These are phyloP conservation scores for Lentinus tigrinus DNA, from an alignment of 768 basidiomycete species.

Conservation along the genomic window DNA sequence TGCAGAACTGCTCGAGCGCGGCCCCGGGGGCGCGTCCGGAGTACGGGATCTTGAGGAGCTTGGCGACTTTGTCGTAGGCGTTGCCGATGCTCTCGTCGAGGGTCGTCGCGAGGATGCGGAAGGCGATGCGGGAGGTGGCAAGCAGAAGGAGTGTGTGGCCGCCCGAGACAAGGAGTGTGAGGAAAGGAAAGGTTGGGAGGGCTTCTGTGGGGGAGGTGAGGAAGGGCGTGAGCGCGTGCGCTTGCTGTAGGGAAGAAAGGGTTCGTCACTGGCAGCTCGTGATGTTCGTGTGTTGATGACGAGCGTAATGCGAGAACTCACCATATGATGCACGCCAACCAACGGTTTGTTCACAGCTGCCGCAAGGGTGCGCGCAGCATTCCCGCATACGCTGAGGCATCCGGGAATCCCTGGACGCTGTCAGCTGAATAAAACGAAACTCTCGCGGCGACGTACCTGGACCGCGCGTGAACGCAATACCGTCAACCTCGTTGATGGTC, in stretches of 20 bases:
- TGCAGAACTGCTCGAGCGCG: conserved; percentile 75
- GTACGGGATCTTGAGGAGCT: conserved; percentile 67
- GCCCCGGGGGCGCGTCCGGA: conserved; percentile 67
- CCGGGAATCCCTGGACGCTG: conserved; percentile 62
- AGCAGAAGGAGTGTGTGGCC: conserved; percentile 91
- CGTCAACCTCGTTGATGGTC: conserved; percentile 65
- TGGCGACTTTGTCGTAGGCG: conserved; percentile 81
- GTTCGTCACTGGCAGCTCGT: too few species aligned
- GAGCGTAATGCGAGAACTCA: conserved; percentile 29
- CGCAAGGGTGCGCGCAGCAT: conserved; percentile 84
- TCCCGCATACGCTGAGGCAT: conserved; percentile 76
- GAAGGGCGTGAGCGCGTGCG: conserved; percentile 81
- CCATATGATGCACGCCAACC: conserved; percentile 96
- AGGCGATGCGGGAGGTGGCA: conserved; percentile 54
- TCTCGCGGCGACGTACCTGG: conserved; percentile 48
- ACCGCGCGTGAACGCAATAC: conserved; percentile 88
- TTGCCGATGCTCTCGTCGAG: conserved; percentile 76
- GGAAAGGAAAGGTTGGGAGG: conserved; percentile 74
- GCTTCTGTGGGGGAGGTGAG: conserved; percentile 52
- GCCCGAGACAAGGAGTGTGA: conserved; percentile 88
- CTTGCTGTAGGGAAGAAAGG: conserved; percentile 59
- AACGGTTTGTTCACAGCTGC: conserved; percentile 75
- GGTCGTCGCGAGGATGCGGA: conserved; percentile 72
- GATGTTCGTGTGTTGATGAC: too few species aligned
- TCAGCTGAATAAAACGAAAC: not conserved